Conservation (phyloP, 2,329 filamentous ascomycete species). For the Tympanopsis confertula region DNA sequence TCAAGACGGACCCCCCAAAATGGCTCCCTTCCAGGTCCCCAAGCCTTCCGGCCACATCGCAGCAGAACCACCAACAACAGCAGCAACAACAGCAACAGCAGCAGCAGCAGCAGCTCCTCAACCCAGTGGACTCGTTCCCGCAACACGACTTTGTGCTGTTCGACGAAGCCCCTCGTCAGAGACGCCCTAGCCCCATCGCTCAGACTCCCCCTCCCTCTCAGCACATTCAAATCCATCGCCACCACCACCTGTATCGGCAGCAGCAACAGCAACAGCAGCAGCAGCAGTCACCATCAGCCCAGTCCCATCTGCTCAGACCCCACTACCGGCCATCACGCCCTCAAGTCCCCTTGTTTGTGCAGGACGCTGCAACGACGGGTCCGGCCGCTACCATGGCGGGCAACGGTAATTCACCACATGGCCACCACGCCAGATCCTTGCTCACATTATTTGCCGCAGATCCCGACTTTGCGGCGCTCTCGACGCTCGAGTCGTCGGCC, state of each 20-base stretch:
- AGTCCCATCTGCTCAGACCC: background rate
- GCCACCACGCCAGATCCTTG: conserved; percentile 26
- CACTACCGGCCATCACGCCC: background rate
- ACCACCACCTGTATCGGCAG: conserved; percentile 30
- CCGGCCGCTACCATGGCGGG: conserved; percentile 13
- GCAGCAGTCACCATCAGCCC: conserved; percentile 17
- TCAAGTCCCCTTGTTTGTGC: background rate
- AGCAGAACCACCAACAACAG: conserved; percentile 39
- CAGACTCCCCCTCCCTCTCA: conserved; percentile 28
- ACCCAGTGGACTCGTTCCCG: conserved; percentile 15
- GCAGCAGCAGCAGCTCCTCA: conserved; percentile 24
- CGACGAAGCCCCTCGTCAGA: conserved; percentile 30
- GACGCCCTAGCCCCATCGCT: conserved; percentile 25
- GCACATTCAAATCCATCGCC: conserved; percentile 18
- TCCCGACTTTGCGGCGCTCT: conserved; percentile 45
- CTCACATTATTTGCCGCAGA: conserved; percentile 34
- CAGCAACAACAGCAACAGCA: conserved; percentile 34
- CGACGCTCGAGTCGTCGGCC: conserved; percentile 38
- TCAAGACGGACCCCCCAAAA: conserved; percentile 75
- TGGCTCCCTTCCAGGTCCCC: conserved; percentile 64
- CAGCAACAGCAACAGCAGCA: conserved; percentile 28
- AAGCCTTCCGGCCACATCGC: conserved; percentile 51
- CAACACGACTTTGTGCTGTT: conserved; percentile 73
- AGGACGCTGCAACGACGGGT: conserved; percentile 5
- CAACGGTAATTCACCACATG: conserved; percentile 17